Base-by-base conservation (phyloP, 305 asterid genomes). In the Stenogyne calaminthoides region DNA sequence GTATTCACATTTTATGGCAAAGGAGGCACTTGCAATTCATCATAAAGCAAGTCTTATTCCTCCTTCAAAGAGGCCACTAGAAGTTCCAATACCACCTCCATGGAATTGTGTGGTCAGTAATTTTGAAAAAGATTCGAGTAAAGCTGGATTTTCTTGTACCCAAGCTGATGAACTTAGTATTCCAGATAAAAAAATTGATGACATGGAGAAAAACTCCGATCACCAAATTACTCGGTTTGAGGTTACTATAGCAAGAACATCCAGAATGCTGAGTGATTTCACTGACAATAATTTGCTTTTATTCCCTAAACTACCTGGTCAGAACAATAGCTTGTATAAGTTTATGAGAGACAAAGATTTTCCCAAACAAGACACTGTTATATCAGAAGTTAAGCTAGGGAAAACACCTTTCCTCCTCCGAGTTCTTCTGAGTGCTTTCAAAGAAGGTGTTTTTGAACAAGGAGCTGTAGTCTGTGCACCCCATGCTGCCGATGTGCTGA, bases 391-490 rank as follows among this genome's bases (percentile, higher is more conserved):
- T 20, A 70, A 80, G 60, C 64, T 56, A 71, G 58, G 74, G 32
- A 79, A 80, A 77, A 78, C 75, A 62, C 71, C 54, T 68, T 85
- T 86, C 74, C 87, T 84, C 61, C 77, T 91, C 10, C 84, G 97
- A 69, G 89, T 89, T 73, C 80, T 76, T 76, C 64, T 93, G 64
- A 86, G 55, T 52, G 93, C 96, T 72, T 82, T 68, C 70, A 88
- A 75, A 57, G 96, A 86, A 78, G 96, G 98, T 69, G 87, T 83
- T 64, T 90, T 90, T 54, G 91, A 90, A 80, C 88, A 88, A 70
- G 96, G 96, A 74, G 94, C 96, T 19, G 86, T 87, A 70, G 81
- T 91, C 54, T 91, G 92, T 82, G 94, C 96, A 59, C 96, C 97
- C 76, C 82, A 18, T 68, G 81, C 70, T 54, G 72, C 83, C 55